A percentile compares a stretch with the other conserved stretches of the same genome.
Conservation (phyloP, 768 basidiomycete species). For the Paxillus ammoniavirescens region DNA sequence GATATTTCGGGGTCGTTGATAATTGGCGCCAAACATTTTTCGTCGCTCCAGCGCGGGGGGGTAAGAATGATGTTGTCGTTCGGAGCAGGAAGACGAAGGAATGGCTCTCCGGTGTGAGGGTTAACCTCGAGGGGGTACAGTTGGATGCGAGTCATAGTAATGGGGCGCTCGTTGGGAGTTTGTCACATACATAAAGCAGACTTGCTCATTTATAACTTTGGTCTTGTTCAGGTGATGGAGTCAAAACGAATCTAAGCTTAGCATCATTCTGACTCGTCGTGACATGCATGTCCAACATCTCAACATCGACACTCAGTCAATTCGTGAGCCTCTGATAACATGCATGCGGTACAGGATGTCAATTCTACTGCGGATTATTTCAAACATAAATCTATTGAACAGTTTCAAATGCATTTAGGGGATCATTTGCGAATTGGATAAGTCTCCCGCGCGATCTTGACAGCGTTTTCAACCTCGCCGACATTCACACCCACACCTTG, state of each 20-base stretch:
- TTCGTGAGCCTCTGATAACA: no score
- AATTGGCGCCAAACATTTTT: slow-evolving; percentile 31
- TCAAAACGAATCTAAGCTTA: not conserved
- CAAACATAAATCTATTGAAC: no score
- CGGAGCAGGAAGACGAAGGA: slow-evolving; percentile 51
- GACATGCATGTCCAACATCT: not conserved
- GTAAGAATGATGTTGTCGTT: slow-evolving; percentile 57
- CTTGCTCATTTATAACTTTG: not conserved
- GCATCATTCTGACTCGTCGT: not conserved
- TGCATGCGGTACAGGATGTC: not conserved
- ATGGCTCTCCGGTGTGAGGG: slow-evolving; percentile 47
- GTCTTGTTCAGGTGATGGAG: no score
- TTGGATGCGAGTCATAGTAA: slow-evolving; percentile 20
- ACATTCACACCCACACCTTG: slow-evolving; percentile 82
- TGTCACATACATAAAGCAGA: not conserved
- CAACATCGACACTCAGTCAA: no score
- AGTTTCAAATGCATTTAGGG: not conserved
- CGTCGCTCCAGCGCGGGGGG: slow-evolving; percentile 50
- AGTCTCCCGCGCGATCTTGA: slow-evolving; percentile 51
- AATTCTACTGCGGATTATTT: not conserved
- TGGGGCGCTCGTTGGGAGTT: not conserved
- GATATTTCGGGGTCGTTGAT: slow-evolving; percentile 53
- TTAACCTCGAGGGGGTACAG: slow-evolving; percentile 42
- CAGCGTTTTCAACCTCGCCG: slow-evolving; percentile 63
- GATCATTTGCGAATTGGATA: slow-evolving; percentile 26